These are phyloP conservation scores for Plasmodium malariae DNA, from an alignment of 169 alveolate species.

Conservation along the genomic window DNA sequence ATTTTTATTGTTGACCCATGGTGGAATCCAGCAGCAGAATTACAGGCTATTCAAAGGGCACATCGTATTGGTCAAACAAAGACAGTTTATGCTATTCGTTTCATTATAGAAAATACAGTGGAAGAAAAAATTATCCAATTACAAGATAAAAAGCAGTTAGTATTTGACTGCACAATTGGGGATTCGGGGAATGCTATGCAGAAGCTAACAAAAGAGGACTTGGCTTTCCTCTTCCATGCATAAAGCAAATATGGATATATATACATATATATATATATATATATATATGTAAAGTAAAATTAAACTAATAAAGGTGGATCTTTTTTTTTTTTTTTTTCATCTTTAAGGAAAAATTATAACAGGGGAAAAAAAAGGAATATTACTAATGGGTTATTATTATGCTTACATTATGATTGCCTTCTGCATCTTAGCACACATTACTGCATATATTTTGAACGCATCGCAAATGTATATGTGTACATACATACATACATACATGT, in stretches of 20 bases:
- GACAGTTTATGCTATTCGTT: constrained; percentile 94
- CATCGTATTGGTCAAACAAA: constrained; percentile 97
- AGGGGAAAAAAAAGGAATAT: not conserved
- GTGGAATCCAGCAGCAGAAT: constrained; percentile 99
- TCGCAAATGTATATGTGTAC: not conserved
- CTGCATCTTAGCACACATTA: too few relatives aligned
- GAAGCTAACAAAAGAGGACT: constrained; percentile 90
- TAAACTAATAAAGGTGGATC: not conserved
- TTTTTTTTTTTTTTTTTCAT: not conserved
- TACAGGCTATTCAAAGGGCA: constrained; percentile 97
- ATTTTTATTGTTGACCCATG: constrained; percentile 97
- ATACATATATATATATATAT: not conserved
- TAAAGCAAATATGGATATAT: not conserved
- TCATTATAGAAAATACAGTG: constrained; percentile 95
- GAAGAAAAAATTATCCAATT: constrained; percentile 97
- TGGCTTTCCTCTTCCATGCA: constrained; percentile 88
- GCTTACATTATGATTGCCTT: too few relatives aligned
- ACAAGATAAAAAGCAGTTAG: constrained; percentile 93
- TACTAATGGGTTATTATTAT: not conserved
- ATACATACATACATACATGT: not conserved
- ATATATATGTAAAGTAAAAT: not conserved
- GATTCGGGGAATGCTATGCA: constrained; percentile 86
- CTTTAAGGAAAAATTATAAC: not conserved
- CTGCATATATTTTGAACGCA: too few relatives aligned
- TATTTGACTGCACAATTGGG: constrained; percentile 92